Percentiles rank a stretch among this genome's conserved stretches.
Evolutionary conservation across 2,329 filamentous ascomycete species (phyloP).

Genomic region (Talaromyces piceae): DNA sequence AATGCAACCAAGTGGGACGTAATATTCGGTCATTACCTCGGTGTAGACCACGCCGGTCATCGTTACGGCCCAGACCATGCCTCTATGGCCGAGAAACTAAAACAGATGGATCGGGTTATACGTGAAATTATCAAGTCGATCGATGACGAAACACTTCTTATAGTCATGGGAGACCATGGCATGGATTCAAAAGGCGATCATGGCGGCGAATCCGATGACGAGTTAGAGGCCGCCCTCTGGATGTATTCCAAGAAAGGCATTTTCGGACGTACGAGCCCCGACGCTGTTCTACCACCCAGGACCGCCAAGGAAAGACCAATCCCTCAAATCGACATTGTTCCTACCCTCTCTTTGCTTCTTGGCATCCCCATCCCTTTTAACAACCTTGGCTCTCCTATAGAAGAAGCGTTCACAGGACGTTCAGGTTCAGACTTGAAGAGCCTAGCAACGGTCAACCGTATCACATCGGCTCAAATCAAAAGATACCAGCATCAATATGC

Average conservation of each 20-base stretch:
- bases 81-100: slow-evolving; percentile 83
- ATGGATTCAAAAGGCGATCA: slow-evolving; percentile 98
- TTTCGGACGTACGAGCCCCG: slow-evolving; percentile 68
- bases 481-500: slow-evolving; percentile 84
- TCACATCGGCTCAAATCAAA: slow-evolving; percentile 78
- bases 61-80: slow-evolving; percentile 88
- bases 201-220: slow-evolving; percentile 95
- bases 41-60: slow-evolving; percentile 95
- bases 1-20: slow-evolving; percentile 76
- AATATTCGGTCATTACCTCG: slow-evolving; percentile 88
- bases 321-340: slow-evolving; percentile 87
- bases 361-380: slow-evolving; percentile 94
- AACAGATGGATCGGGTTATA: slow-evolving; percentile 82
- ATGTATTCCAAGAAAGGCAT: slow-evolving; percentile 89
- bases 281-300: slow-evolving; percentile 48
- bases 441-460: slow-evolving; percentile 65
- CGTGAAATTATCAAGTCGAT: slow-evolving; percentile 62
- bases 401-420: slow-evolving; percentile 77
- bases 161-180: slow-evolving; percentile 98
- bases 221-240: slow-evolving; percentile 91
- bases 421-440: slow-evolving; percentile 66
- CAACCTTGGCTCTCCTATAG: slow-evolving; percentile 85
- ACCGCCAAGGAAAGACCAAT: slow-evolving; percentile 69
- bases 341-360: slow-evolving; percentile 78
- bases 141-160: slow-evolving; percentile 77